Base-by-base conservation (phyloP, 805 yeast genomes). In the Candida hungchunana region DNA sequence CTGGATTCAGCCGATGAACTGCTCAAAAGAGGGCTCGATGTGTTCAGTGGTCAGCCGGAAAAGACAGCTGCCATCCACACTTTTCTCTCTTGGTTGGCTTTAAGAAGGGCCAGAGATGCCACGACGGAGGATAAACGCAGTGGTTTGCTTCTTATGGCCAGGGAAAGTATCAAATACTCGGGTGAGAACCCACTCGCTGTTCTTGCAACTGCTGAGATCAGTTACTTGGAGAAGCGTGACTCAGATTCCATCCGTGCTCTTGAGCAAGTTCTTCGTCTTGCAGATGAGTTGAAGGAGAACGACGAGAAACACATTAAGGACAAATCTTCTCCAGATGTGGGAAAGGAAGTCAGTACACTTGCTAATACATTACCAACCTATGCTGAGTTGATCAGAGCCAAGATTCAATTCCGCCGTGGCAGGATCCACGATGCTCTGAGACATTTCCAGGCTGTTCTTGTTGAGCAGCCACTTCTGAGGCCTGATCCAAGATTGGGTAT, bases 401-500 rank as follows among this genome's bases (percentile, higher is more conserved):
- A 89, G 44, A 67, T 87, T 22, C 63, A 79, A 22, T 81, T 85
- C 53, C 73, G 73, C 44, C 83, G 81, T 57, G 79, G 77, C 42
- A 82, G 83, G 55, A 88, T 79, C 58, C 58, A 71, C 17, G 77
- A 73, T 6, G 88, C 96, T 12, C 70, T 93, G 50, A 81, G 80
- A 56, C 58, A 84, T 21, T 93, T 85, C 61, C 99, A 93, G 66
- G 83, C 82, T 45, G 79, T 84, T 7, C 66, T 93, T 46, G 70
- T 80, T 22, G 67, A 79, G 32, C 80, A 87, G 43, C 97, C 97
- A 2, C 56, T 82, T 24, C 63, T 82, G 48, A 73, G 74, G 48
- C 97, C 97, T 5, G 97, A 90, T 62, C 94, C 97, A 14, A 71
- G 99, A 59, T 73, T 93, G 42, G 99, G 97, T 19, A 77, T 90